Base-by-base conservation (phyloP, 2,329 filamentous ascomycete species). In the Diaporthe eres region DNA sequence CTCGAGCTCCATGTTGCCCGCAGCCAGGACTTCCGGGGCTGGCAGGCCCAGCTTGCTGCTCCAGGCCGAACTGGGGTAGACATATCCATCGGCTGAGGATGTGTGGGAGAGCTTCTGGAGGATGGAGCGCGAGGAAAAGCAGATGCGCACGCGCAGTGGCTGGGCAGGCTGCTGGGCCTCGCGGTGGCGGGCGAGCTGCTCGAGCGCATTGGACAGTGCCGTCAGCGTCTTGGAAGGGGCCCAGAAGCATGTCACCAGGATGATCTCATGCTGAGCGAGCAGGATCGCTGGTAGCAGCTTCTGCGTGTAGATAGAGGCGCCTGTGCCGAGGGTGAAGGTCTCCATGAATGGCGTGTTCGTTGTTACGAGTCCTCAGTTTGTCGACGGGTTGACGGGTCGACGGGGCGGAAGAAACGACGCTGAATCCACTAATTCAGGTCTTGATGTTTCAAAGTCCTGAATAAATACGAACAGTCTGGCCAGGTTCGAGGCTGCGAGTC, bases 241-340 rank as follows among this genome's bases (percentile, higher is more conserved):
- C 94, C 94, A 96, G 84, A 96, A 97, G 83, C 94, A 96, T 12
- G 94, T 96, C 9, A 95, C 93, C 57, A 97, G 88, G 75, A 95
- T 90, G 39, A 96, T 85, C 79, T 95, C 94, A 65, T 88, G 84
- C 49, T 88, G 85, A 3, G 94, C 92, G 0, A 84, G 81, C 6
- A 90, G 84, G 4, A 96, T 88, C 12, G 91, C 90, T 2, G 93
- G 91, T 0, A 93, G 84, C 9, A 95, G 85, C 4, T 86, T 84
- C 53, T 86, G 84, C 0, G 87, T 86, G 79, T 88, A 92, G 42
- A 93, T 87, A 6, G 88, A 88, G 25, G 87, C 85, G 8, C 92
- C 91, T 0, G 90, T 92, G 74, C 91, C 91, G 22, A 92, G 82
- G 37, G 85, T 85, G 77, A 93, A 89, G 7, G 85, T 84, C 25